Base-by-base conservation (phyloP, 2,329 filamentous ascomycete species). In the Monosporascus cannonballus region DNA sequence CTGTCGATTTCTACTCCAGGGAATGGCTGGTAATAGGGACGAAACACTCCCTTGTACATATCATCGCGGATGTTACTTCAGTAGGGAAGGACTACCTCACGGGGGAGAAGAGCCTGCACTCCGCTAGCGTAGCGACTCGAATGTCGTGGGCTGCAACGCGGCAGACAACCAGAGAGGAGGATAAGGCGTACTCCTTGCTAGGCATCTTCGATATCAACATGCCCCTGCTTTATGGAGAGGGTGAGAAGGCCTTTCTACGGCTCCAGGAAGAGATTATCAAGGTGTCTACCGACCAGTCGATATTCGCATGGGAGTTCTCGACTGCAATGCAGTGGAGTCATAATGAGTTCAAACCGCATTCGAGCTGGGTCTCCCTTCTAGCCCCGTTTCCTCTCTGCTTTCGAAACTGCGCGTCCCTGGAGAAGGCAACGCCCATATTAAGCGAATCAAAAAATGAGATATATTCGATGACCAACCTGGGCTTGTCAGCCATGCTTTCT, bases 191-290 rank as follows among this genome's bases (percentile, higher is more conserved):
- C 27, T 38, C 20, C 14, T 37, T 48, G 17, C 18, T 48, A n/a
- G 47, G 47, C 17, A 48, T 48, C 17, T 48, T 48, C 30, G 47
- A 27, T 15, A 27, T 48, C 9, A 18, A 48, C 25, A 48, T 48
- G 47, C 47, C 47, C 7, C 17, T 48, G 25, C 18, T 48, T 14
- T 48, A 48, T 8, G 47, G 47, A 48, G 47, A 37, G 47, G 30
- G 47, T 5, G 30, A 22, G 17, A n/a, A 24, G 15, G 47, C 47
- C 8, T 48, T 48, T 11, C 17, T 20, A 24, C 17, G 47, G 47
- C 47, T 48, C n/a, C 47, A 37, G 20, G 47, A 48, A 27, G 47
- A 48, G 36, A 48, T 48, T 11, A 37, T 37, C 30, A 48, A 48
- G 47, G 22, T 18, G 5, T 30, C 45, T 17, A 24, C 17, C 20